phyloP scores from a whole-genome alignment of 345 rosid genomes.

The Balakata baccata region DNA sequence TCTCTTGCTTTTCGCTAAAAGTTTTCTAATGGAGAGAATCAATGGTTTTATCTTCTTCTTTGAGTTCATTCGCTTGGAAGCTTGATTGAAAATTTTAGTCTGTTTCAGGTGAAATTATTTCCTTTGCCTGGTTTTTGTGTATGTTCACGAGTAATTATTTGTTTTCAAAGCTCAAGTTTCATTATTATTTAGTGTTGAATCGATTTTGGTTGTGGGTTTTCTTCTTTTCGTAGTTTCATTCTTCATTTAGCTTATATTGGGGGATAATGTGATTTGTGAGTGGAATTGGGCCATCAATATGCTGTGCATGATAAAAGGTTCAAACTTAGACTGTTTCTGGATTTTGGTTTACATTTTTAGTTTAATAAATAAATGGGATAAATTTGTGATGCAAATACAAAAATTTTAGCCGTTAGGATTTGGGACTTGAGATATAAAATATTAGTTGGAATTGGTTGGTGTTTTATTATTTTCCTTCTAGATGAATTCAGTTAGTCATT shows the following conservation, averaged over 20 bases:
- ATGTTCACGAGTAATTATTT: background rate
- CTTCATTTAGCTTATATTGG: background rate
- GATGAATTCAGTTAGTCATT: background rate
- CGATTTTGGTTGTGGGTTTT: background rate
- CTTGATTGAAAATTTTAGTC: background rate
- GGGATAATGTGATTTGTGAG: too few species aligned
- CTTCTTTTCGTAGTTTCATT: background rate
- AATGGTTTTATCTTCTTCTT: conserved; percentile 6
- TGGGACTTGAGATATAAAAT: background rate
- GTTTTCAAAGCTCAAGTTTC: background rate
- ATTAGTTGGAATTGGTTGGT: background rate
- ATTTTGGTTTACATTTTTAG: too few species aligned
- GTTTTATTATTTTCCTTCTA: background rate
- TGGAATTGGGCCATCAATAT: too few species aligned
- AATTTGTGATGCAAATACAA: conserved; percentile 1
- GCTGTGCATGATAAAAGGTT: too few species aligned
- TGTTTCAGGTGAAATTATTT: conserved; percentile 15
- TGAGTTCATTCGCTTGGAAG: background rate
- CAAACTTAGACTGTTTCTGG: too few species aligned
- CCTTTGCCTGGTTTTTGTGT: too few species aligned
- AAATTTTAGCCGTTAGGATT: background rate
- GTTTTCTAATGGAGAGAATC: background rate
- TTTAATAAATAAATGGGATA: background rate
- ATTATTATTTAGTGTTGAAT: background rate
- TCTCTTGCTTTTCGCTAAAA: background rate